Percentiles rank a stretch among this genome's conserved stretches.
Conservation (phyloP, 208 protist genomes). For the Leishmania martiniquensis region DNA sequence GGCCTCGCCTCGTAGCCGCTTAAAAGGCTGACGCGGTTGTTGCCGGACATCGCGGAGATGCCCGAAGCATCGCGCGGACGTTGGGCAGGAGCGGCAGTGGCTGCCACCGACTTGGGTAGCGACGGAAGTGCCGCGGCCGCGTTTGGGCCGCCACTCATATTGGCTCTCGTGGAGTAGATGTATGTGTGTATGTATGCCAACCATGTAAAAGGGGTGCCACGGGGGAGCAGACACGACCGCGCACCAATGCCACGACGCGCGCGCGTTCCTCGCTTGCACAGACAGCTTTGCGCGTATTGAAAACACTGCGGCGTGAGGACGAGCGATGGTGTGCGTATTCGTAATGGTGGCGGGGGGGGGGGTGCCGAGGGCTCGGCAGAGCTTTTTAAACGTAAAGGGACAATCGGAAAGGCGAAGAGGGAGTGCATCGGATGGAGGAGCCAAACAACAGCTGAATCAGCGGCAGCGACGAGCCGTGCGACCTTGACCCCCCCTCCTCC, state of each 20-base stretch:
- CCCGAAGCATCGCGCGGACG: not conserved
- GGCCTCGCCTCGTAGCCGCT: not conserved
- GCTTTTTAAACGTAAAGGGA: too few species aligned
- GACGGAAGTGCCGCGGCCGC: constrained; percentile 9
- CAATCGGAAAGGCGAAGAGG: not conserved
- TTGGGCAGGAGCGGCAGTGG: not conserved
- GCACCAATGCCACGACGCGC: not conserved
- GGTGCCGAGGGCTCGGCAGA: not conserved
- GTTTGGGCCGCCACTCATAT: constrained; percentile 7
- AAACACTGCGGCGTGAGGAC: too few species aligned
- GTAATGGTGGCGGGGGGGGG: not conserved
- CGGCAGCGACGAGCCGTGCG: not conserved
- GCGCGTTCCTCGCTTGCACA: not conserved
- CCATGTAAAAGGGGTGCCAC: too few species aligned
- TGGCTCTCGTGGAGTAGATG: not conserved
- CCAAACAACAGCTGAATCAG: not conserved
- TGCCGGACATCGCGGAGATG: not conserved
- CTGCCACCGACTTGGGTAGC: constrained; percentile 5
- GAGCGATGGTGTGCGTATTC: not conserved
- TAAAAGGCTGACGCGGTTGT: not conserved
- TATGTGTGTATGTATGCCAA: not conserved
- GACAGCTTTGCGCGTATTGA: not conserved
- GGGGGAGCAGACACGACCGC: not conserved
- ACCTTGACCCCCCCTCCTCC: too few species aligned
- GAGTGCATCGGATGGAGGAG: not conserved